Evolutionary conservation across 768 basidiomycete species (phyloP), one percentile per base, ranked within the genome.

Genomic region (Russula compacta): DNA sequence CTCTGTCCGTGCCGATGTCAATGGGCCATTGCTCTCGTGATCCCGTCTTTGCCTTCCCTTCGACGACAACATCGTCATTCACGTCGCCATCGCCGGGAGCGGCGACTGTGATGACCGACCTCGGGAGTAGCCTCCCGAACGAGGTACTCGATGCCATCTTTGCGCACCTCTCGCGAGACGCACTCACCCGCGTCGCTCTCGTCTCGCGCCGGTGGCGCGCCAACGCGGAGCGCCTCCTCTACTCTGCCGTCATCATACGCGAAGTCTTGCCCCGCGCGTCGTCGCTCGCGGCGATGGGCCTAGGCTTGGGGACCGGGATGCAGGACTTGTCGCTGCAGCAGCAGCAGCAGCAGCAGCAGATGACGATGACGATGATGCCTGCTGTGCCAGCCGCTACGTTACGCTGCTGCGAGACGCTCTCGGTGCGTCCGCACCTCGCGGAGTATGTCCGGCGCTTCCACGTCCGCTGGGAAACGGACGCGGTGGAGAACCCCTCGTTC

Each of bases 151-250:
- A 68, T 47, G 71, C 76, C 57, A 80, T 84, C 60, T 79, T 84
- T 66, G 69, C 68, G 19, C 56, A 68, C 56, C 70, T 75, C 52
- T 56, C 67, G 7, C 67, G 64, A 1, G 53, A 56, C 33, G 68
- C 70, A 7, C 78, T 85, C 59, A 71, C 74, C 42, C 64, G 69
- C 54, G 66, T 79, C 59, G 66, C 80, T 29, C 71, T 75, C 59
- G 78, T 81, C 56, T 83, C 79, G n/a, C 74, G 68, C 49, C 68
- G 61, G 55, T 75, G 69, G 67, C 70, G 62, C 57, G 79, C 75
- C 38, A 78, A 84, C 40, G 83, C 82, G 2, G 84, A 85, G 69
- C 80, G 80, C 58, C 67, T 82, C 21, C 79, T 86, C 39, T 85
- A 86, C 68, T 71, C 83, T 11, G 75, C 76, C 54, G 74, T 84